Base-by-base conservation (phyloP, 192 early-diverging fungal genomes). In the Rhizophagus sp. region DNA sequence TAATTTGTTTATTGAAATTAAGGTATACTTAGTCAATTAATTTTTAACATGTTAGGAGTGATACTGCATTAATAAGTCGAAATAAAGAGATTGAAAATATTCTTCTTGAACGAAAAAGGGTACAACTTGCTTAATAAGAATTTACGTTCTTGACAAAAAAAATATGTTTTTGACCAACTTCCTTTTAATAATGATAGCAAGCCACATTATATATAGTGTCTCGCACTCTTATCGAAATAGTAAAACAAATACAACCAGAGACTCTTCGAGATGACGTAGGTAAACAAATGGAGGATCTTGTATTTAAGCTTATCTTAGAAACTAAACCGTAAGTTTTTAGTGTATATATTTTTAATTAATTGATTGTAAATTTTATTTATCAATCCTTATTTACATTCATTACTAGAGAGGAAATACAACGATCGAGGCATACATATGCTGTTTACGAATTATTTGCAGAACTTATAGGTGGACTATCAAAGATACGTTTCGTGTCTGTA, bases 381-480 rank as follows among this genome's bases (percentile, higher is more conserved):
- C 19, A 3, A 44, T 30, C 62, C 57, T 24, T 66, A 57, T 49
- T 73, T 50, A 34, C 24, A 27, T 39, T 27, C 33, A 24, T 50
- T 63, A 2, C 75, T 30, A 93, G 92, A 8, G 92, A 93, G 24
- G 86, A 88, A 17, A 85, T 95, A 72, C 85, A 91, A 65, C 83
- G 91, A 30, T 94, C 93, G 13, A 85, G 89, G 13, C 97, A 95
- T 82, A 90, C 94, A 17, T 91, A 91, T 73, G 95, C 96, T 15
- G 97, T 96, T 84, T 91, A 95, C 83, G 94, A 97, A 66, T 83
- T 97, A 19, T 96, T 96, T 84, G 93, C 96, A 4, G 93, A 95
- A 80, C 89, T 99, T n/a, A 94, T 97, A 83, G 98, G 98, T 7
- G 88, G 91, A 25, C 85, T 99, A 25, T 98, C 97, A 0, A 91